Conservation (phyloP, 2,329 filamentous ascomycete species). For the Stachybotrys chartarum region DNA sequence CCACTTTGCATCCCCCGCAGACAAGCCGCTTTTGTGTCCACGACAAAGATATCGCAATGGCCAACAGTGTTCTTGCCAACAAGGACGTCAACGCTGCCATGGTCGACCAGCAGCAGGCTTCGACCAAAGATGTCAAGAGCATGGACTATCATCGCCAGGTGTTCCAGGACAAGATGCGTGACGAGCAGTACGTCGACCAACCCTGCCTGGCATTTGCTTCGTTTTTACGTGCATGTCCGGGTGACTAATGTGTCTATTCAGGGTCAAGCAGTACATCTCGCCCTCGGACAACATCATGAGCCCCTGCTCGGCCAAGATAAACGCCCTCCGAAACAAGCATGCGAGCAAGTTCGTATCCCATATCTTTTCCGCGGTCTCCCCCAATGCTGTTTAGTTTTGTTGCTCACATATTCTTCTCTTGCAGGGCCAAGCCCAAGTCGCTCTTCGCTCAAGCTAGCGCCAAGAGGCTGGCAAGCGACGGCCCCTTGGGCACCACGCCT, state of each 20-base stretch:
- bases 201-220: neutral
- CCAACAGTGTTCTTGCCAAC: constrained; percentile 52
- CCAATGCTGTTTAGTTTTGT: neutral
- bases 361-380: neutral
- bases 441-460: constrained; percentile 59
- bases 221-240: no score
- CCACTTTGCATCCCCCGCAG: no score
- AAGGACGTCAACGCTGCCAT: constrained; percentile 59
- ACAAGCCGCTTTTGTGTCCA: neutral
- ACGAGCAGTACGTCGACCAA: constrained; percentile 47
- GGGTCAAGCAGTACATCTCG: constrained; percentile 59
- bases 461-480: constrained; percentile 51
- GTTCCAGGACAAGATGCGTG: constrained; percentile 63
- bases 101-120: constrained; percentile 19
- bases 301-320: constrained; percentile 77
- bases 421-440: constrained; percentile 58
- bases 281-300: constrained; percentile 88
- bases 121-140: constrained; percentile 49
- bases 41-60: constrained; percentile 41
- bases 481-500: constrained; percentile 28
- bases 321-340: constrained; percentile 72
- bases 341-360: constrained; percentile 59
- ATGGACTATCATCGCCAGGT: constrained; percentile 76
- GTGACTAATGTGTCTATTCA: constrained; percentile 9
- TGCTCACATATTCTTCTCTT: neutral